Evolutionary conservation across 2,329 filamentous ascomycete species (phyloP), one percentile per base, ranked within the genome.

Genomic region (Pseudogymnoascus sp.): DNA sequence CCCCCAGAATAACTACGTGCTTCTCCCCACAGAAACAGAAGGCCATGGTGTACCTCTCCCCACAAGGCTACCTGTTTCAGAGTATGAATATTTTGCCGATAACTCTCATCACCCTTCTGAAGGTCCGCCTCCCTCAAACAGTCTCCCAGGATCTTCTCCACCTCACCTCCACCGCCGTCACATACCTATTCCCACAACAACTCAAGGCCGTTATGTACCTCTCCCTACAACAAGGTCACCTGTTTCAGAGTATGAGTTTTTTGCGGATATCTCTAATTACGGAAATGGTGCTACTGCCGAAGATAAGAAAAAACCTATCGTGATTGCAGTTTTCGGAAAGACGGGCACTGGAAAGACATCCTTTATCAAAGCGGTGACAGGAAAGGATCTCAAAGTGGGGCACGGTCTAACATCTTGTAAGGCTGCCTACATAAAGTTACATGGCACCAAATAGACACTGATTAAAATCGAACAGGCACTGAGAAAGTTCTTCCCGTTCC

Each of bases 301-400:
- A 1, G 69, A 71, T 25, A 1, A 4, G 9, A 48, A 27, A 44
- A 44, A 48, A 31, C 13, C 42, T 9, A 29, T 48, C 27, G 58
- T 68, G 38, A 75, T 76, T 36, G 75, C 74, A 1, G 72, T 78
- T 0, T 74, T 78, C 70, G 77, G 77, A 1, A 66, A 76, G 33
- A 78, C 76, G 0, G 77, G 77, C 0, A 66, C 72, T 0, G 77
- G 77, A 1, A 78, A 78, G 63, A 74, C 70, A 33, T 68, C 71
- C 0, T 74, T 77, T 63, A 77, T 78, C 42, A 66, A 65, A 5
- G 44, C 62, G 5, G 63, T 66, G 13, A 64, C 68, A 8, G 64
- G 65, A 41, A 58, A 62, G 27, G 42, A 67, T 42, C 65, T 73
- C 39, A 62, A 63, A 6, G 66, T 74, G 17, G 72, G 74, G 5